These are phyloP conservation scores for Schwanniomyces occidentalis DNA, from an alignment of 805 yeast genomes.

Conservation along the genomic window DNA sequence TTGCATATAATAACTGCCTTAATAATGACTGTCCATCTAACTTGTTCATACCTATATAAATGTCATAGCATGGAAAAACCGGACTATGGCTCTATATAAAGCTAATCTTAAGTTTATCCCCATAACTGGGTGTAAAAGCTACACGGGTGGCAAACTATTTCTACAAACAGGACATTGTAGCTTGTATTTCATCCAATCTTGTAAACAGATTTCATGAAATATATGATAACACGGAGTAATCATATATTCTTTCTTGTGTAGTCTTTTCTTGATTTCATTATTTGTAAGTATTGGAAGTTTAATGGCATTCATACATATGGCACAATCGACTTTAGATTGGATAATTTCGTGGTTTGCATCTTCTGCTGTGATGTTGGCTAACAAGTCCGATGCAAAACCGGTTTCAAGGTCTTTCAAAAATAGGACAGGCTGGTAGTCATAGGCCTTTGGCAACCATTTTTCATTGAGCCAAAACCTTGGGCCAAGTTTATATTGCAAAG, in stretches of 20 bases:
- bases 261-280: slow-evolving; percentile 12
- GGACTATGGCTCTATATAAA: not conserved
- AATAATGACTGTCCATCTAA: no score
- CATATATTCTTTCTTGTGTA: slow-evolving; percentile 48
- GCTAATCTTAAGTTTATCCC: not conserved
- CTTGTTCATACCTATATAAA: no score
- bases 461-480: slow-evolving; percentile 83
- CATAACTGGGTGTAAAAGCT: slow-evolving; percentile 1
- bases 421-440: slow-evolving; percentile 76
- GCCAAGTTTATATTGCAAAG: slow-evolving; percentile 67
- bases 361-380: slow-evolving; percentile 32
- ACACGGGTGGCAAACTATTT: slow-evolving; percentile 79
- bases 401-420: slow-evolving; percentile 59
- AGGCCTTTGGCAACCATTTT: slow-evolving; percentile 72
- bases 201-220: slow-evolving; percentile 87
- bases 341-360: slow-evolving; percentile 27
- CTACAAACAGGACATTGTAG: slow-evolving; percentile 94
- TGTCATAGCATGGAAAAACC: not conserved
- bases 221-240: slow-evolving; percentile 90
- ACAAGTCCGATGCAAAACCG: slow-evolving; percentile 57
- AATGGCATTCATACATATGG: slow-evolving; percentile 86
- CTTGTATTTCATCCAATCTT: slow-evolving; percentile 90
- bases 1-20: no score
- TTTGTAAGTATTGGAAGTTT: slow-evolving; percentile 48
- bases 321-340: slow-evolving; percentile 66